Evolutionary conservation across 1,284 basidiomycete genomes (phyloP).

Genomic region (Ganoderma sinense): DNA sequence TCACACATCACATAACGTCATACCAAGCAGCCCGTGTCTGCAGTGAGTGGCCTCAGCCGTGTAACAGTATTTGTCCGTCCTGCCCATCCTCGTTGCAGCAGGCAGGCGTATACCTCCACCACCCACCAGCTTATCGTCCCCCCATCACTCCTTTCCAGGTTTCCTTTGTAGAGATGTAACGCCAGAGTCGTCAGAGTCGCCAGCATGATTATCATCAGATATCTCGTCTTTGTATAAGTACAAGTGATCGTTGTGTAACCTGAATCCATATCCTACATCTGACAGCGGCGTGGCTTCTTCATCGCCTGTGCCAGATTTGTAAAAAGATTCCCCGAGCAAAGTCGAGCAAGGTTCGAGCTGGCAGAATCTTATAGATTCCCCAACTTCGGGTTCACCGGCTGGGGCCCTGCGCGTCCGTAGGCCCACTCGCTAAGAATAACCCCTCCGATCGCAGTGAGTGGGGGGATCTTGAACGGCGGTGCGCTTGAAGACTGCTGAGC

Average conservation of each 20-base stretch:
- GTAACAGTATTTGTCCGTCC: conserved; percentile 4
- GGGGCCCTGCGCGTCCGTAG: conserved; percentile 43
- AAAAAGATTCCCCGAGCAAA: neutral
- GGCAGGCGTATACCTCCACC: conserved; percentile 10
- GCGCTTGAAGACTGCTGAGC: conserved; percentile 39
- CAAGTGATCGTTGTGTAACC: conserved; percentile 18
- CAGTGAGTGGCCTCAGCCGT: conserved; percentile 3
- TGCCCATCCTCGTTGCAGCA: conserved; percentile 1
- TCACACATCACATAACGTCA: conserved; percentile 24
- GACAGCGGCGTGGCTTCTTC: neutral
- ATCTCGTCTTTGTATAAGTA: conserved; percentile 17
- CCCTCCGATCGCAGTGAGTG: conserved; percentile 74
- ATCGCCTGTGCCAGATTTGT: no score
- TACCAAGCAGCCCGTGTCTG: conserved; percentile 19
- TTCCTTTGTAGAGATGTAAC: conserved; percentile 19
- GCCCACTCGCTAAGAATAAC: conserved; percentile 76
- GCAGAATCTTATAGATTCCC: conserved; percentile 17
- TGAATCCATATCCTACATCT: conserved; percentile 12
- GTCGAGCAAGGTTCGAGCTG: neutral
- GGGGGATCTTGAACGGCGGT: conserved; percentile 69
- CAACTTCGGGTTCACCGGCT: conserved; percentile 24
- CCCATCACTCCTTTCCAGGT: neutral
- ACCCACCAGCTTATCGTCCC: neutral
- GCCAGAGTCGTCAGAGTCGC: neutral
- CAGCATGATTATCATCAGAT: conserved; percentile 6